A percentile compares a stretch with the other conserved stretches of the same genome.
Conservation (phyloP, 345 rosid genomes). For the Corchorus olitorius region DNA sequence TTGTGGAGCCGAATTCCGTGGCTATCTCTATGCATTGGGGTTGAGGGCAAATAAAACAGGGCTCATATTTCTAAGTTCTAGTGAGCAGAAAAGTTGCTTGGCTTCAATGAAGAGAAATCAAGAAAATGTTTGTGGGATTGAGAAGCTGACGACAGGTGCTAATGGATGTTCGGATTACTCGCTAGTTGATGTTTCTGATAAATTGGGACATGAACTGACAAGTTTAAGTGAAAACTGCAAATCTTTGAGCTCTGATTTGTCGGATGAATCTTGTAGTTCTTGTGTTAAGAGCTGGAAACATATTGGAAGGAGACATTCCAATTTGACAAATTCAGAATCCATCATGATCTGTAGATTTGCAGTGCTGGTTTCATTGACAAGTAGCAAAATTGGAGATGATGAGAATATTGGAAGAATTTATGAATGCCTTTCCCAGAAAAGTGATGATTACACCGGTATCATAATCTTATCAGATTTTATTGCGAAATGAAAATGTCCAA, state of each 20-base stretch:
- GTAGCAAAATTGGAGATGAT: conserved; percentile 38
- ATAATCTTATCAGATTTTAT: not conserved
- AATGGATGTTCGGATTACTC: conserved; percentile 47
- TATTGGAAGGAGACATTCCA: conserved; percentile 14
- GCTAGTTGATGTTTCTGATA: conserved; percentile 33
- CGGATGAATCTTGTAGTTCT: conserved; percentile 25
- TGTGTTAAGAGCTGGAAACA: conserved; percentile 42
- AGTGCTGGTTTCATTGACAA: conserved; percentile 39
- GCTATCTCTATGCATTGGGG: conserved; percentile 39
- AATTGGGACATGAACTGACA: conserved; percentile 27
- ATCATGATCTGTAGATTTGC: conserved; percentile 43
- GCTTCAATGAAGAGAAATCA: conserved; percentile 23
- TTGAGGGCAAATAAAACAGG: conserved; percentile 40
- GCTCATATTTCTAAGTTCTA: conserved; percentile 31
- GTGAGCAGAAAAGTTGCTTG: conserved; percentile 41
- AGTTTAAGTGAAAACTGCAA: conserved; percentile 31
- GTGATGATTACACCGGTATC: conserved; percentile 10
- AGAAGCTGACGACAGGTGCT: conserved; percentile 40
- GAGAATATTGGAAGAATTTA: conserved; percentile 23
- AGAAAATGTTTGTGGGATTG: conserved; percentile 41
- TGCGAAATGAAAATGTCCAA: not conserved
- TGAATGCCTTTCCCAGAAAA: conserved; percentile 35
- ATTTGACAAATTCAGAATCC: not conserved
- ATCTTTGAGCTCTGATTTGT: conserved; percentile 19
- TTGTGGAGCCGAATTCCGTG: conserved; percentile 32